Evolutionary conservation across 2,329 filamentous ascomycete species (phyloP).

Genomic region (Ampelomyces quisqualis): DNA sequence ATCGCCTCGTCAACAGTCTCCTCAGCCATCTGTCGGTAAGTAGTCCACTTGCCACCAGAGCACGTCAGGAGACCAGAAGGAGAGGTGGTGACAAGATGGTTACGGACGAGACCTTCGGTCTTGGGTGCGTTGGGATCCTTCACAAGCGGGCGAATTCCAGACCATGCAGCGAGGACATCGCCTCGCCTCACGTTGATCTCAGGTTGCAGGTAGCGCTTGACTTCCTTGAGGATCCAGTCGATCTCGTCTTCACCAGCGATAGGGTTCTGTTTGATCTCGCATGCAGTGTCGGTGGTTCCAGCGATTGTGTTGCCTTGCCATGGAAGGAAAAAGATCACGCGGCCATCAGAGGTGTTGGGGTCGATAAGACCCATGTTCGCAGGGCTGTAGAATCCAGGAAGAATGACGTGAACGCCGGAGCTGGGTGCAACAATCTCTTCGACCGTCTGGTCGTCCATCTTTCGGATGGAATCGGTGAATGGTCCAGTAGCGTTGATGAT

Average conservation of each 20-base stretch:
- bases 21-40: constrained; percentile 90
- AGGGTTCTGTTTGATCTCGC: constrained; percentile 70
- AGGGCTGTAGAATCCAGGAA: constrained; percentile 84
- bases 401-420: constrained; percentile 81
- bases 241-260: constrained; percentile 81
- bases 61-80: constrained; percentile 78
- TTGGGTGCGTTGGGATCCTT: constrained; percentile 83
- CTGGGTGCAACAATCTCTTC: constrained; percentile 82
- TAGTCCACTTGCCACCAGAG: constrained; percentile 90
- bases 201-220: constrained; percentile 76
- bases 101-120: constrained; percentile 83
- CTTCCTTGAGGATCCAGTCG: constrained; percentile 82
- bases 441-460: constrained; percentile 73
- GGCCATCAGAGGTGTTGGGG: constrained; percentile 80
- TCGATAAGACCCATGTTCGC: constrained; percentile 86
- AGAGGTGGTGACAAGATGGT: constrained; percentile 81
- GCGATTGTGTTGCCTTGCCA: constrained; percentile 94
- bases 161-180: constrained; percentile 89
- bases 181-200: constrained; percentile 82
- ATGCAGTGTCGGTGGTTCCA: constrained; percentile 80
- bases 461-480: constrained; percentile 81
- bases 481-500: constrained; percentile 88
- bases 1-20: constrained; percentile 83
- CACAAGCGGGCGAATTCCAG: constrained; percentile 81
- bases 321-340: constrained; percentile 89